Evolutionary conservation across 2,329 filamentous ascomycete species (phyloP).

Genomic region (Alternaria brassicae): DNA sequence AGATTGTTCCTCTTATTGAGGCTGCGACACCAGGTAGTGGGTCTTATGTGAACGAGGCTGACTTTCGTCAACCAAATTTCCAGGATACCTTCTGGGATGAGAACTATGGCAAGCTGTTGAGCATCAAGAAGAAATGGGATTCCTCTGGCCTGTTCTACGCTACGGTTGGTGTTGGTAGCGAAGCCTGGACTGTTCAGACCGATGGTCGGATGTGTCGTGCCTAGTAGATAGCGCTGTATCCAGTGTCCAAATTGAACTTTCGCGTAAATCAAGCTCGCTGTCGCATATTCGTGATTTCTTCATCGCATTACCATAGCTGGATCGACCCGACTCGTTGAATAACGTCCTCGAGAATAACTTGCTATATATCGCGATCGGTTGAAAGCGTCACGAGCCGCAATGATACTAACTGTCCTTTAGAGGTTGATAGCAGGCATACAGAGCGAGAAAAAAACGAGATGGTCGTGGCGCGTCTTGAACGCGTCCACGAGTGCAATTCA

Average conservation of each 20-base stretch:
- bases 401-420: background rate
- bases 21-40: conserved; percentile 28
- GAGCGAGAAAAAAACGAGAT: background rate
- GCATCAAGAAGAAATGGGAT: conserved; percentile 42
- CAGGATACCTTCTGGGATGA: conserved; percentile 31
- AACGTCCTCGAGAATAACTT: background rate
- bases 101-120: conserved; percentile 34
- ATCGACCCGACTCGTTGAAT: background rate
- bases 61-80: conserved; percentile 32
- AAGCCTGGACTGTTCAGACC: conserved; percentile 26
- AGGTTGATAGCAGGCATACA: background rate
- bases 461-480: background rate
- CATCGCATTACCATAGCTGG: background rate
- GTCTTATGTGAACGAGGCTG: conserved; percentile 38
- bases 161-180: conserved; percentile 37
- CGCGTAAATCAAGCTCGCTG: background rate
- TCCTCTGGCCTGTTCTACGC: conserved; percentile 39
- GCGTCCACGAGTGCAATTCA: conserved; percentile 4
- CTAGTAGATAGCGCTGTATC: background rate
- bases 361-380: background rate
- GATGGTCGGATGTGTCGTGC: conserved; percentile 27
- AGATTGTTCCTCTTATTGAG: conserved; percentile 26
- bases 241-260: background rate
- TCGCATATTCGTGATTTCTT: background rate
- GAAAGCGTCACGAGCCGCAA: background rate